Evolutionary conservation across 2,329 filamentous ascomycete genomes (phyloP), one percentile per base, ranked within the genome.

Genomic region (Venturia asperata): DNA sequence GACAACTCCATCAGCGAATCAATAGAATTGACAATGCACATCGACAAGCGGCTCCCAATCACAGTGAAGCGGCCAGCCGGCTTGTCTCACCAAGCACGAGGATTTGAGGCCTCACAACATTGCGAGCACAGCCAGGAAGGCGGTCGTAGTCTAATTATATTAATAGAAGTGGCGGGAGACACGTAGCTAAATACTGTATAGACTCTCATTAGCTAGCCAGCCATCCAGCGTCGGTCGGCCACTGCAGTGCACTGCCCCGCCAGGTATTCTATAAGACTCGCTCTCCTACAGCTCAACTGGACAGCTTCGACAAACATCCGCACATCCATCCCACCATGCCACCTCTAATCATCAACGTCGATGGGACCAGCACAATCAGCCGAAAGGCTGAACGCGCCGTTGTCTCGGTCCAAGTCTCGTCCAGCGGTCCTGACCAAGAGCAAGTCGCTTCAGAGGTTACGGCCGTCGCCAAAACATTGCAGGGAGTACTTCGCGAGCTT

Each of bases 371-470:
- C 39, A 62, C 60, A n/a, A 42, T 43, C 21, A 62, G 39, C 60
- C 37, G 43, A 17, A 37, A 37, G 15, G 60, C 60, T 19, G 60
- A 62, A 17, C 37, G 60, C 10, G 60, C 60, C 19, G 39, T 43
- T 21, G 60, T 62, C 13, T 30, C 39, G 19, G 17, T 62, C 15
- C 15, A 42, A 21, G 60, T 62, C 19, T 62, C 60, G 10, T 43
- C 60, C n/a, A 43, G 39, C n/a, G 60, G 60, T 3, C 37, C 30
- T 34, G 43, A 42, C 13, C 60, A 62, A 43, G 27, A 42, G n/a
- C 39, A 62, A 43, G 43, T 47, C 39, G 43, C 43, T n/a, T 34
- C 30, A 42, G 60, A 42, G 15, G 60, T 62, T 15, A 62, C 60
- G 3, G 27, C 39, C 15, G 43, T 47, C n/a, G 43, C 60, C 60